Evolutionary conservation across 108 stramenopile species (phyloP).

Genomic region (Cylindrotheca fusiformis): DNA sequence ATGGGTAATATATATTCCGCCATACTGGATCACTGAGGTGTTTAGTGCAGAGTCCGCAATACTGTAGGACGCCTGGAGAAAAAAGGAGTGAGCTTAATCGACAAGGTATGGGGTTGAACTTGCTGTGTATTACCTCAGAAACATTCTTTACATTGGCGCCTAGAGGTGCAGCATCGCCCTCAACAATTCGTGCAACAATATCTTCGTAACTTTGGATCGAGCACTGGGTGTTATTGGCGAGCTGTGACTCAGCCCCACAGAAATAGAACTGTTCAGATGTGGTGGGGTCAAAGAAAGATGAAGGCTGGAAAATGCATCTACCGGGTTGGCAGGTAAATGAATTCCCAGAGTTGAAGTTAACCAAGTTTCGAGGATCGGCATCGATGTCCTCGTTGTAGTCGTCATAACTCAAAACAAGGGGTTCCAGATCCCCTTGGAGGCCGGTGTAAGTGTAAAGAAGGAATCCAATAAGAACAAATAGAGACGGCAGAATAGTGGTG

Average conservation of each 20-base stretch:
- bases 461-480: slow-evolving; percentile 67
- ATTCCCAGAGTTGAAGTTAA: slow-evolving; percentile 55
- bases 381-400: slow-evolving; percentile 56
- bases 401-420: slow-evolving; percentile 41
- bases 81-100: no score
- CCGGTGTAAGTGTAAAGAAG: slow-evolving; percentile 45
- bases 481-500: slow-evolving; percentile 66
- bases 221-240: slow-evolving; percentile 24
- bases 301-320: slow-evolving; percentile 39
- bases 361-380: slow-evolving; percentile 56
- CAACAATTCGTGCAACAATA: slow-evolving; percentile 35
- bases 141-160: slow-evolving; percentile 9
- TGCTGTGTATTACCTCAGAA: slow-evolving; percentile 21
- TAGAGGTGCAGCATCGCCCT: slow-evolving; percentile 23
- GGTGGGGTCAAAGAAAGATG: slow-evolving; percentile 6
- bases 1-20: slow-evolving; percentile 58
- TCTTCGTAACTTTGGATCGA: slow-evolving; percentile 25
- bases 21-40: slow-evolving; percentile 52
- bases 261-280: slow-evolving; percentile 53
- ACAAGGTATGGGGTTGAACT: no score
- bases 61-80: no score
- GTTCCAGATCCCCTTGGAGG: slow-evolving; percentile 34
- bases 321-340: slow-evolving; percentile 65
- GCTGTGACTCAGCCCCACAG: slow-evolving; percentile 41
- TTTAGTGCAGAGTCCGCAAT: slow-evolving; percentile 9